These are phyloP conservation scores for Nakaseomyces uthaithaninus DNA, from an alignment of 1,139 yeast genomes.

Conservation along the genomic window DNA sequence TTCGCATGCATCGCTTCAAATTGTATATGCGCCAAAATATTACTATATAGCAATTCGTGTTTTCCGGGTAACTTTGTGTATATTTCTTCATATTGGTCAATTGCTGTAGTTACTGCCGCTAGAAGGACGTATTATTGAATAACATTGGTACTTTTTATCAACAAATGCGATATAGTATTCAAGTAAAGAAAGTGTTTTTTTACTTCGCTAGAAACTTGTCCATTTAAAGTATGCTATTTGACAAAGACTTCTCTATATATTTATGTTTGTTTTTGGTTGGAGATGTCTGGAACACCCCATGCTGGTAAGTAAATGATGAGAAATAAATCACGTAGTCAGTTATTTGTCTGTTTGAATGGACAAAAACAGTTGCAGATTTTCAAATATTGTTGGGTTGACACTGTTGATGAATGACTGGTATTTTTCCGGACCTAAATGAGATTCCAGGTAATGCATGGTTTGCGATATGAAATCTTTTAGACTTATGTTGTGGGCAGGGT, in stretches of 20 bases:
- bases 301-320: neutral
- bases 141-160: no score
- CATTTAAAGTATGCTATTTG: neutral
- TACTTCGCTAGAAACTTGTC: no score
- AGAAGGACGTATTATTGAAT: no score
- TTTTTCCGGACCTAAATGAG: conserved; percentile 26
- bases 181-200: no score
- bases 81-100: no score
- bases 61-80: conserved; percentile 1
- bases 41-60: neutral
- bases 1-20: neutral
- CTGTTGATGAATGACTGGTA: conserved; percentile 25
- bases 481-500: conserved; percentile 54
- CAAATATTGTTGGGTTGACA: conserved; percentile 28
- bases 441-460: conserved; percentile 28
- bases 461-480: conserved; percentile 35
- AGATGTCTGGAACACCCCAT: no score
- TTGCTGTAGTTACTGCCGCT: no score
- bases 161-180: no score
- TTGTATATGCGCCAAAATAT: conserved; percentile 1
- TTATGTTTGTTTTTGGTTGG: neutral
- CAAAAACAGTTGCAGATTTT: conserved; percentile 33
- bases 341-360: conserved; percentile 10
- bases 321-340: neutral
- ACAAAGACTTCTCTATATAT: no score